Conservation (phyloP, 116 monocot species). For the Trichopus zeylanicus region DNA sequence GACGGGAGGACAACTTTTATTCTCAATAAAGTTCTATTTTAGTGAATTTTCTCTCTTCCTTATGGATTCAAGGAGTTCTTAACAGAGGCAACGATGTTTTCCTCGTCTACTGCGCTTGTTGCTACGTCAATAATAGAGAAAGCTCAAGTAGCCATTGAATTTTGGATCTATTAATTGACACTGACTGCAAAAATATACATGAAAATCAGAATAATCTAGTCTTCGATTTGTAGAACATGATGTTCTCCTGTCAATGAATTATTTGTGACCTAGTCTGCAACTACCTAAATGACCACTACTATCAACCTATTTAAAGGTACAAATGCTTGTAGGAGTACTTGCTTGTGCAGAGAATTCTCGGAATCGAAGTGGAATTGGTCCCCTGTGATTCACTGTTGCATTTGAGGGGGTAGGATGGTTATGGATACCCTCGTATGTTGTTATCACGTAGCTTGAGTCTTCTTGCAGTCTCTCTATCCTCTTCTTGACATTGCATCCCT, state of each 20-base stretch:
- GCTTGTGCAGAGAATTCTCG: background rate
- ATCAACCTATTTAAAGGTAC: background rate
- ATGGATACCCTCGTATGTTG: slow-evolving; percentile 42
- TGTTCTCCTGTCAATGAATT: too few species aligned
- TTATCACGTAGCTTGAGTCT: slow-evolving; percentile 37
- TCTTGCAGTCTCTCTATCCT: slow-evolving; percentile 34
- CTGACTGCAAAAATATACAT: background rate
- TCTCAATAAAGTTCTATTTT: too few species aligned
- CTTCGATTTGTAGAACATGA: too few species aligned
- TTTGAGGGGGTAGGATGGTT: slow-evolving; percentile 21
- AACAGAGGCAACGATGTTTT: too few species aligned
- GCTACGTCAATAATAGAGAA: too few species aligned
- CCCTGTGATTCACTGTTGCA: background rate
- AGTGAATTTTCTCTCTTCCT: too few species aligned
- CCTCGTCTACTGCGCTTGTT: too few species aligned
- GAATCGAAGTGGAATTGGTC: background rate
- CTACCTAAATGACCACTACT: background rate
- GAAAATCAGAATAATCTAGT: background rate
- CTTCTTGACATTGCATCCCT: slow-evolving; percentile 45
- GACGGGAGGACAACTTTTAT: too few species aligned
- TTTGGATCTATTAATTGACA: background rate
- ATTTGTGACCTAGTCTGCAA: too few species aligned
- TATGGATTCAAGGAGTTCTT: too few species aligned
- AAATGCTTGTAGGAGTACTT: background rate
- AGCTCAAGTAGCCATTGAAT: too few species aligned